phyloP scores from a whole-genome alignment of 495 filamentous ascomycete species.

The Elasticomyces elasticus region DNA sequence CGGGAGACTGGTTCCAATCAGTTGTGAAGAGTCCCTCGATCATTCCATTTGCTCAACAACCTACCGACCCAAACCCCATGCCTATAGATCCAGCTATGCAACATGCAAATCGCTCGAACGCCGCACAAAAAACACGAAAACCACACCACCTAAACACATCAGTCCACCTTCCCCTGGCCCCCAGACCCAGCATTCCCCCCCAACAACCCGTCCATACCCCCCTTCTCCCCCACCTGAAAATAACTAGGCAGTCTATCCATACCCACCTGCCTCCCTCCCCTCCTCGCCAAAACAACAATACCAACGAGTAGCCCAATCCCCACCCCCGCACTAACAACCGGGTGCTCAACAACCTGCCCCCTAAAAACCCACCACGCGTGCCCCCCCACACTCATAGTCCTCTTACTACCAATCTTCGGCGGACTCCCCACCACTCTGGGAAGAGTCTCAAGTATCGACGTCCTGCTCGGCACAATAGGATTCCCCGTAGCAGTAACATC shows the following conservation, averaged over 20 bases:
- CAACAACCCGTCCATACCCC: conserved; percentile 60
- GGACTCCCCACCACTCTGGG: conserved; percentile 61
- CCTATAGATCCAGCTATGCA: no score
- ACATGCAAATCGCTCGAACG: no score
- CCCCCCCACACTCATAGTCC: conserved; percentile 47
- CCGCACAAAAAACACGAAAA: no score
- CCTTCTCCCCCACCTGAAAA: conserved; percentile 57
- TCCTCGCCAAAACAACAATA: conserved; percentile 21
- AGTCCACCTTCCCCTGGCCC: conserved; percentile 71
- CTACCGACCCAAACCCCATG: no score
- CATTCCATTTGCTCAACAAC: no score
- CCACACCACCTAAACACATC: neutral
- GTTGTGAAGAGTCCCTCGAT: no score
- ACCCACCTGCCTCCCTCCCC: conserved; percentile 8
- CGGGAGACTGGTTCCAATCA: no score
- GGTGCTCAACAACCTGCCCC: conserved; percentile 69
- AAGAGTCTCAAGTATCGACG: conserved; percentile 89
- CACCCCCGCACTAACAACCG: conserved; percentile 57
- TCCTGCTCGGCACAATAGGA: conserved; percentile 77
- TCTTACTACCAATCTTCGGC: conserved; percentile 77
- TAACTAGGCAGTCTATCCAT: conserved; percentile 30
- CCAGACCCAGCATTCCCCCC: conserved; percentile 38
- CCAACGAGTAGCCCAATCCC: conserved; percentile 35
- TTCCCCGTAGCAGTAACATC: conserved; percentile 81
- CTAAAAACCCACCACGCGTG: conserved; percentile 37